Evolutionary conservation across 2,329 filamentous ascomycete species (phyloP), one percentile per base, ranked within the genome.

Genomic region (Colletotrichum agaves): DNA sequence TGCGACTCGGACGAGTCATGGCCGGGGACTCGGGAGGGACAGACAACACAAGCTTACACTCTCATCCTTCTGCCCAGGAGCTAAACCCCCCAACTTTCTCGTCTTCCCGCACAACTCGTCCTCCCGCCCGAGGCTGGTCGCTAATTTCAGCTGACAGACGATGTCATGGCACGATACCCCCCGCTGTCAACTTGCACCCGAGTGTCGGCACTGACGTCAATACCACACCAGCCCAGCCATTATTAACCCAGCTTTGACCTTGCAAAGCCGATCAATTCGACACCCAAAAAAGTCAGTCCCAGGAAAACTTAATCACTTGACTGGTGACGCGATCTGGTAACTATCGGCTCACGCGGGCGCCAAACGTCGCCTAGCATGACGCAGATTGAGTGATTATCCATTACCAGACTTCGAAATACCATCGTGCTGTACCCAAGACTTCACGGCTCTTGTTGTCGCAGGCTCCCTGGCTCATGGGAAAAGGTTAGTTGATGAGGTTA

Each of bases 141-240:
- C 23, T 53, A 35, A 67, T 64, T 67, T 67, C 61, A 68, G 65
- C 65, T 68, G 65, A 59, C 55, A 68, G 61, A 55, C 61, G 41
- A 68, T 68, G 61, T 49, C 61, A 68, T 64, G 46, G 57, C 56
- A 61, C 63, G 19, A 66, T 39, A 23, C 46, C 37, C 27, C 27
- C 55, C 61, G 41, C 65, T 60, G 65, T 68, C 65, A 64, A 43
- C 39, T 43, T n/a, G 60, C 21, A n/a, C 46, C 44, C 41, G 46
- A 31, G 7, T 31, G 44, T 57, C 53, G 33, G 61, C 31, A 68
- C 65, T 68, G 65, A 68, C 65, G 65, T 68, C 65, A 68, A 39
- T 17, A 57, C 35, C 23, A 39, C 13, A 57, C 35, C 23, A 33
- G 31, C 37, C 31, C 33, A 55, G 41, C 39, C 44, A 37, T 52